Base-by-base conservation (phyloP, 2,329 filamentous ascomycete species). In the Mycosphaerella arachidis region DNA sequence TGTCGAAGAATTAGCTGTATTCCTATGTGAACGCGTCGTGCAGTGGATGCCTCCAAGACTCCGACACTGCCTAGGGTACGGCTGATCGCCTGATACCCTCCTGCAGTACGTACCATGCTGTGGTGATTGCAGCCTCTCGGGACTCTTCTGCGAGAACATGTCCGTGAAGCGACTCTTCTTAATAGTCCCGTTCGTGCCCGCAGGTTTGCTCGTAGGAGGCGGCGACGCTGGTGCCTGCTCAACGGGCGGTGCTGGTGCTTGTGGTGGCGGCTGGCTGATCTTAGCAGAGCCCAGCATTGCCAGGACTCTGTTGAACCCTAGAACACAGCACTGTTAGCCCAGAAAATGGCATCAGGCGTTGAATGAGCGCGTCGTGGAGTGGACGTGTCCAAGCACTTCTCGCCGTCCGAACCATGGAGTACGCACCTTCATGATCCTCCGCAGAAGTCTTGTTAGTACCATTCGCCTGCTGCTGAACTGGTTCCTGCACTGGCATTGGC, bases 361-460 rank as follows among this genome's bases (percentile, higher is more conserved):
- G n/a, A n/a, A n/a, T n/a, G n/a, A n/a, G n/a, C n/a, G n/a, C n/a
- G n/a, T n/a, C n/a, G n/a, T n/a, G n/a, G n/a, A n/a, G n/a, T n/a
- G n/a, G n/a, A n/a, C n/a, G n/a, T n/a, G n/a, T n/a, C n/a, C n/a
- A n/a, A n/a, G n/a, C n/a, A n/a, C n/a, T n/a, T n/a, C n/a, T n/a
- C n/a, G n/a, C n/a, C n/a, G n/a, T n/a, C n/a, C n/a, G n/a, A n/a
- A n/a, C n/a, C n/a, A n/a, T n/a, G n/a, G n/a, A n/a, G n/a, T n/a
- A 96, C 24, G 24, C 3, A 24, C 91, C 92, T 73, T 92, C 89
- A 74, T 91, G 91, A 70, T 96, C 92, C 55, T 86, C 84, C 63
- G 86, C 85, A 10, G 80, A 77, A 20, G 76, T 74, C 56, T 74
- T 72, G 9, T 70, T 63, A 4, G 64, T 53, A 56, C 67, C 68